Conservation (phyloP, 495 filamentous ascomycete genomes). For the Penicillium chermesinum region DNA sequence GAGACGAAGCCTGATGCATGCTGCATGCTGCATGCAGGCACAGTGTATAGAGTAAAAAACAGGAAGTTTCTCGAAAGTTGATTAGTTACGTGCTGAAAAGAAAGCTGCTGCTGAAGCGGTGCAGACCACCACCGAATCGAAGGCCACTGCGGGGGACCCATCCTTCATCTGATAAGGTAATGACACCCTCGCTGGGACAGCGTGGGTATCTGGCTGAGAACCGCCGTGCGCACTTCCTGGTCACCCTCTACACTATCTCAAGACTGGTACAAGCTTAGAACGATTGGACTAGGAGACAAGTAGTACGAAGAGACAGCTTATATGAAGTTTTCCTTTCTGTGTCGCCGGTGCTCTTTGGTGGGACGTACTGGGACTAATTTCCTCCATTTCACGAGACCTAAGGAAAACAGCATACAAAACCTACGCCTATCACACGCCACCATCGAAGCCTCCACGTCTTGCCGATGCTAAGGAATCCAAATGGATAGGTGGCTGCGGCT, state of each 20-base stretch:
- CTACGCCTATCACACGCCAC: not conserved
- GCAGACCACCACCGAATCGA: too few species aligned
- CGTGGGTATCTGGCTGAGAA: constrained; percentile 2
- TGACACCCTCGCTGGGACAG: constrained; percentile 2
- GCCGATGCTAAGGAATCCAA: not conserved
- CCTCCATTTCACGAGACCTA: not conserved
- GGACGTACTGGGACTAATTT: too few species aligned
- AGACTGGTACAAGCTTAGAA: not conserved
- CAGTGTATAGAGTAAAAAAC: too few species aligned
- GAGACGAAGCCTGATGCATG: too few species aligned
- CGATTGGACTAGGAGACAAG: constrained; percentile 4
- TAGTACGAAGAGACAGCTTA: constrained; percentile 1
- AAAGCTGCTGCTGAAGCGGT: too few species aligned
- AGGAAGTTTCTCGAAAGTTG: too few species aligned
- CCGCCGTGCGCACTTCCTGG: not conserved
- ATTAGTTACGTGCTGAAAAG: too few species aligned
- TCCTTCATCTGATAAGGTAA: too few species aligned
- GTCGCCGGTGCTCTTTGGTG: too few species aligned
- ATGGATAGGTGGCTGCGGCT: constrained; percentile 12
- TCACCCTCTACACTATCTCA: constrained; percentile 3
- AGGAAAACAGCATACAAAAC: not conserved
- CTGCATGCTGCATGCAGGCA: too few species aligned
- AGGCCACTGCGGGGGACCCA: too few species aligned
- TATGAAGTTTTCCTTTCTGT: too few species aligned
- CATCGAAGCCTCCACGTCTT: not conserved